These are phyloP conservation scores for Coprinopsis marcescibilis DNA, from an alignment of 768 basidiomycete genomes.

Conservation along the genomic window DNA sequence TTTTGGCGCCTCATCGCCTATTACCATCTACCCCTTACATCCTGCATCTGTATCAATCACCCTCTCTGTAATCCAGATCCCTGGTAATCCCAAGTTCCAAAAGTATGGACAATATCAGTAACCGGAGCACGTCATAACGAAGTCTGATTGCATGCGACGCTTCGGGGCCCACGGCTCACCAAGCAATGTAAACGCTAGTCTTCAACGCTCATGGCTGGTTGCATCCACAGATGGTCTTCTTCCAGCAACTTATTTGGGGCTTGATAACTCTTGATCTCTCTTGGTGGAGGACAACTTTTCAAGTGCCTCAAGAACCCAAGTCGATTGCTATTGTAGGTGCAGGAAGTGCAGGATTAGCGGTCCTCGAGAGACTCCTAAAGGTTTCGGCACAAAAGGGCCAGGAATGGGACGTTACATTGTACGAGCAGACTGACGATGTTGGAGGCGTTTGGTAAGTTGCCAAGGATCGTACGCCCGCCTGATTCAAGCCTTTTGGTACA, in stretches of 20 bases:
- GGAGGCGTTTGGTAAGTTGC: constrained; percentile 50
- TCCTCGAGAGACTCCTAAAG: constrained; percentile 45
- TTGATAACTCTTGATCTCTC: constrained; percentile 1
- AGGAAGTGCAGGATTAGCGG: constrained; percentile 50
- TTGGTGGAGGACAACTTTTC: not conserved
- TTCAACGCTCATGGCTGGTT: not conserved
- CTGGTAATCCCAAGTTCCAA: too few relatives aligned
- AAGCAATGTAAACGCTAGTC: not conserved
- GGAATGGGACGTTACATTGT: constrained; percentile 45
- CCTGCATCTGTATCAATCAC: not conserved
- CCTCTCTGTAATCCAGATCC: too few relatives aligned
- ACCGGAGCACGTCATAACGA: too few relatives aligned
- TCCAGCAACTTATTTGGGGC: not conserved
- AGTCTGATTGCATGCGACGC: too few relatives aligned
- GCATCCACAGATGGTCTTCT: constrained; percentile 14
- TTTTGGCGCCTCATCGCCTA: not conserved
- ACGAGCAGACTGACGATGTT: constrained; percentile 45
- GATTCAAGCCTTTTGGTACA: constrained; percentile 9
- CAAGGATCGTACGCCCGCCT: not conserved
- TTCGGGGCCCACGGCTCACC: too few relatives aligned
- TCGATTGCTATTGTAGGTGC: constrained; percentile 54
- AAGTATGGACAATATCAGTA: too few relatives aligned
- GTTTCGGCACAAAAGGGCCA: constrained; percentile 31
- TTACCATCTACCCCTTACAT: constrained; percentile 3
- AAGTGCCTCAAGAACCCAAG: constrained; percentile 23